phyloP scores from a whole-genome alignment of 768 basidiomycete species.

The Lactifluus rugatus region DNA sequence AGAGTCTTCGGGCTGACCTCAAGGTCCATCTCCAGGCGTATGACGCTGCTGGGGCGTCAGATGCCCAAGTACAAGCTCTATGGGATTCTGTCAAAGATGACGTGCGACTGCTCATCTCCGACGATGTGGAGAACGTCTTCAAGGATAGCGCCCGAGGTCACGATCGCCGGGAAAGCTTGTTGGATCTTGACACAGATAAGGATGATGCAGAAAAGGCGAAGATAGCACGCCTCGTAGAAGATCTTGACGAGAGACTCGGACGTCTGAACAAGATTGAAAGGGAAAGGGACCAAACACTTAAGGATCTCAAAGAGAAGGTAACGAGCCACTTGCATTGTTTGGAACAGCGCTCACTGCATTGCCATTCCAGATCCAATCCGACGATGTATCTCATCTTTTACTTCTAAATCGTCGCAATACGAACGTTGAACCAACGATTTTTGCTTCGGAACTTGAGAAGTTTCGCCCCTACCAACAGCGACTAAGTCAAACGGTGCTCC shows the following conservation, averaged over 20 bases:
- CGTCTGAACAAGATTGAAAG: constrained; percentile 72
- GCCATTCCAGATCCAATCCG: constrained; percentile 66
- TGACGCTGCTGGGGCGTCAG: constrained; percentile 69
- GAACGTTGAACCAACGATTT: constrained; percentile 76
- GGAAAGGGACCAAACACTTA: constrained; percentile 79
- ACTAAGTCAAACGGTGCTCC: constrained; percentile 64
- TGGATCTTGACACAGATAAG: constrained; percentile 69
- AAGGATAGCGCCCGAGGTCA: constrained; percentile 38
- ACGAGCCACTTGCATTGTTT: background rate
- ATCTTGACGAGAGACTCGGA: constrained; percentile 71
- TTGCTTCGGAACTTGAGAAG: constrained; percentile 91
- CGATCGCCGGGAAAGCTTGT: constrained; percentile 34
- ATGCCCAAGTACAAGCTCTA: constrained; percentile 59
- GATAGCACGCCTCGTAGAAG: constrained; percentile 54
- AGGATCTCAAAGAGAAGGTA: constrained; percentile 95
- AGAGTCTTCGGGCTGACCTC: constrained; percentile 64
- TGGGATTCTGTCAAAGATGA: constrained; percentile 67
- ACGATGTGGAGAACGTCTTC: constrained; percentile 55
- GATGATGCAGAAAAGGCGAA: constrained; percentile 60
- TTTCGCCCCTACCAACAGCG: constrained; percentile 87
- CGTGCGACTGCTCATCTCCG: constrained; percentile 49
- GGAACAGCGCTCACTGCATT: background rate
- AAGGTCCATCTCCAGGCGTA: constrained; percentile 64
- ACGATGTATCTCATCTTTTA: constrained; percentile 93
- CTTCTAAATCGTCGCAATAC: constrained; percentile 83